Conservation (phyloP, 495 filamentous ascomycete genomes). For the Hypoxylon lenormandii region DNA sequence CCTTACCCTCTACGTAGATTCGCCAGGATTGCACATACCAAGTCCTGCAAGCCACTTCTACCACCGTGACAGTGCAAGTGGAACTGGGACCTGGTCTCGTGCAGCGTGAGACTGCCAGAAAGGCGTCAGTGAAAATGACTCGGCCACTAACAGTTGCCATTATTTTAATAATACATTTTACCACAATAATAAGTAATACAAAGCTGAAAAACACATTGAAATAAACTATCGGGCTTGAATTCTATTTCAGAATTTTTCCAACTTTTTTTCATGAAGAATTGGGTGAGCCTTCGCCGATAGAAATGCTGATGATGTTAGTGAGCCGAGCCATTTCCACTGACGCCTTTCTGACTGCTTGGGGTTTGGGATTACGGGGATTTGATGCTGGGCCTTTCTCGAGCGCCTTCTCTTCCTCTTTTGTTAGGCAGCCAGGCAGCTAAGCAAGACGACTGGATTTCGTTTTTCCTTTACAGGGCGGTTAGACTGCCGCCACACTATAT, state of each 20-base stretch:
- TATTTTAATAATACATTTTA: too few relatives aligned
- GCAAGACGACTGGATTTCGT: slow-evolving; percentile 28
- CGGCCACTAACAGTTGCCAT: too few relatives aligned
- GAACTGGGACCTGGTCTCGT: slow-evolving; percentile 41
- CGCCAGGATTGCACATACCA: slow-evolving; percentile 44
- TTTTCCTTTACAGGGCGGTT: slow-evolving; percentile 34
- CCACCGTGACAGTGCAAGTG: slow-evolving; percentile 40
- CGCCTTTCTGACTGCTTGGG: too few relatives aligned
- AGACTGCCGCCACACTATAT: slow-evolving; percentile 26
- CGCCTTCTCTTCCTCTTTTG: slow-evolving; percentile 15
- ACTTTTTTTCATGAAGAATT: too few relatives aligned
- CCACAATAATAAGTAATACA: too few relatives aligned
- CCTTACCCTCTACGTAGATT: slow-evolving; percentile 37
- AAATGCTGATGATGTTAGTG: too few relatives aligned
- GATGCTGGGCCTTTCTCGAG: slow-evolving; percentile 24
- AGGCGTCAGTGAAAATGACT: too few relatives aligned
- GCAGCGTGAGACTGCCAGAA: slow-evolving; percentile 48
- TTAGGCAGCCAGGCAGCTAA: slow-evolving; percentile 49
- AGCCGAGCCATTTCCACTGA: too few relatives aligned
- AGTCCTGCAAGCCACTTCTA: slow-evolving; percentile 43
- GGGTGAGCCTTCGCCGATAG: too few relatives aligned
- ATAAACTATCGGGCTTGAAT: too few relatives aligned
- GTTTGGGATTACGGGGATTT: slow-evolving; percentile 42
- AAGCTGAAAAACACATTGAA: too few relatives aligned
- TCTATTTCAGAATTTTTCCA: too few relatives aligned